A percentile compares a stretch with the other conserved stretches of the same genome.
Evolutionary conservation across 768 basidiomycete species (phyloP).

Genomic region (Thelephora ganbajun): DNA sequence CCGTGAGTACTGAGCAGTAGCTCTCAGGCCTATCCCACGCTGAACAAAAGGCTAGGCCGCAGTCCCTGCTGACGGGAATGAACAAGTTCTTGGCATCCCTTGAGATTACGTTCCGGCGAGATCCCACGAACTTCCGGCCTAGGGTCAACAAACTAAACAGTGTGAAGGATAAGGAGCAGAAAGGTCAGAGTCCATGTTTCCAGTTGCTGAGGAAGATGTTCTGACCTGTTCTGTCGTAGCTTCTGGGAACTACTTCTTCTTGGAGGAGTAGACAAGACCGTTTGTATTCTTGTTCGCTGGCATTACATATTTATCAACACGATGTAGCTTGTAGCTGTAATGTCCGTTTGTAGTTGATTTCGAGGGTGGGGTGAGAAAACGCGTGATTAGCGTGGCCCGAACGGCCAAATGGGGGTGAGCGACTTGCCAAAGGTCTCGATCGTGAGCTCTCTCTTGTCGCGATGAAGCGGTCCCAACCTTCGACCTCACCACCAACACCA

Average conservation of each 20-base stretch:
- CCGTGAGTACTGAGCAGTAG: slow-evolving; percentile 39
- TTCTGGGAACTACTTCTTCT: slow-evolving; percentile 85
- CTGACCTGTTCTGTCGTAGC: slow-evolving; percentile 23
- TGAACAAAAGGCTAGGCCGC: slow-evolving; percentile 43
- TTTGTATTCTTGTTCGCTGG: neutral
- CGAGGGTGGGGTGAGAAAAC: too few species aligned
- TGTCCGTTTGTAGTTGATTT: too few species aligned
- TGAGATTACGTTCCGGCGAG: slow-evolving; percentile 96
- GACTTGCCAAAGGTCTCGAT: too few species aligned
- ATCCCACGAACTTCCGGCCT: slow-evolving; percentile 88
- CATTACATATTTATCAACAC: too few species aligned
- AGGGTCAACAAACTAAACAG: slow-evolving; percentile 78
- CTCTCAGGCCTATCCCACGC: neutral
- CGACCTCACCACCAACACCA: slow-evolving; percentile 1
- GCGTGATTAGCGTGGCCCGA: too few species aligned
- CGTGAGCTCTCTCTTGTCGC: neutral
- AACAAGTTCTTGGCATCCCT: slow-evolving; percentile 92
- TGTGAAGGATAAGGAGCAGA: slow-evolving; percentile 83
- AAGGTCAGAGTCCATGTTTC: slow-evolving; percentile 31
- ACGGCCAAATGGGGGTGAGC: too few species aligned
- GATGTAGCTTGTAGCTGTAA: too few species aligned
- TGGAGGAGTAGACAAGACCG: slow-evolving; percentile 48
- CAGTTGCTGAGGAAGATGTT: neutral
- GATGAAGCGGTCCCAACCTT: neutral
- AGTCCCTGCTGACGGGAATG: slow-evolving; percentile 92